Base-by-base conservation (phyloP, 176 grass and related monocot genomes). In the Triticum monococcum region DNA sequence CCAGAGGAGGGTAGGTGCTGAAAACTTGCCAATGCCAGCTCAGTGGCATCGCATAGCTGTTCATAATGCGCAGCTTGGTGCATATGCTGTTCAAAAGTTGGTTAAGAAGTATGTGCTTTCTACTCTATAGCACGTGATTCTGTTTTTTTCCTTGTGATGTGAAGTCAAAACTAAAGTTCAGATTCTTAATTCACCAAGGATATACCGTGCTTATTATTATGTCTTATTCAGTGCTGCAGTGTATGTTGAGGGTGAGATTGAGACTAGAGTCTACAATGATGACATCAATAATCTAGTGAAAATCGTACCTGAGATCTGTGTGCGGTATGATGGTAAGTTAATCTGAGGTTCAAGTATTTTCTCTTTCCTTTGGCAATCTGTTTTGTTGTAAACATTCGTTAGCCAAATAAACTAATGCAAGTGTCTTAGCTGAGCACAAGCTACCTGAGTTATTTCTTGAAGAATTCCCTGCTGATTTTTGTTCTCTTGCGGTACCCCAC, bases 191-290 rank as follows among this genome's bases (percentile, higher is more conserved):
- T 68, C 81, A 71, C 71, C 35, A 52, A 54, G 64, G 40, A 78
- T 26, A 86, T 24, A 12, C 3, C 2, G 3, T 35, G 7, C 14
- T 75, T 72, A 35, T 35, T 63, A 20, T 17, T 23, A 7, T 80
- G 5, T 35, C 30, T 84, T 52, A 28, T 86, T 89, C 92, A 97
- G 92, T 78, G 67, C 92, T 81, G 77, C 90, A 54, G 95, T 97
- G 22, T 94, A 92, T 82, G 77, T 97, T 83, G 95, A 94, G 78
- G 95, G 95, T 64, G 90, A 94, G 79, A 97, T 97, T 81, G 95
- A 97, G 81, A 94, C 86, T 64, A 94, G 95, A 85, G 86, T 92
- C 13, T 97, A 92, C 62, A 89, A 94, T 89, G 95, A 94, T 36
- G 82, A n/a, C 57, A 84, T 97, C 52, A 92, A 87, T 48, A 82